Conservation (phyloP, 2,329 filamentous ascomycete species). For the Trichoderma sp. region DNA sequence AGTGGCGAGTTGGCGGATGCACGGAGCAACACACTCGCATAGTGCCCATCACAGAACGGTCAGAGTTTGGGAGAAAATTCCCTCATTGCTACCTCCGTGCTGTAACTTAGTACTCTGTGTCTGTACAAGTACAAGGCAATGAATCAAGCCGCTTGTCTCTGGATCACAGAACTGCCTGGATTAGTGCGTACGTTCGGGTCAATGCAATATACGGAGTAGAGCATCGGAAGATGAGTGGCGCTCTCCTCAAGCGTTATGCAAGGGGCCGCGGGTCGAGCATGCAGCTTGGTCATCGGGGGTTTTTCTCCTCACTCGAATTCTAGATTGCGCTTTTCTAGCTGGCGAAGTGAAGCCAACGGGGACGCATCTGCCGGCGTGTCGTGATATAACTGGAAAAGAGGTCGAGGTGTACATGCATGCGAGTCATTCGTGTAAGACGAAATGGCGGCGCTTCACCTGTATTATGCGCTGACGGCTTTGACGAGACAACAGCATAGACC, state of each 20-base stretch:
- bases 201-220: neutral
- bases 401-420: neutral
- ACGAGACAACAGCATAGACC: neutral
- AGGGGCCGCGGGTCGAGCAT: conserved; percentile 8
- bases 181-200: neutral
- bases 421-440: neutral
- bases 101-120: no score
- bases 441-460: neutral
- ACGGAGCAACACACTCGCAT: conserved; percentile 4
- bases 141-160: neutral
- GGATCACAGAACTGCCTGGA: neutral
- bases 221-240: conserved; percentile 2
- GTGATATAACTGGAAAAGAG: neutral
- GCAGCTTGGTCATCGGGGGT: neutral
- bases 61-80: neutral
- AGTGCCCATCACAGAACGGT: neutral
- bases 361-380: neutral
- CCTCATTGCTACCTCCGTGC: neutral
- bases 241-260: neutral
- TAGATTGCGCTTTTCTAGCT: neutral
- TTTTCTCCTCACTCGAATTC: neutral
- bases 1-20: conserved; percentile 15
- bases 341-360: neutral
- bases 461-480: neutral
- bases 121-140: neutral